Base-by-base conservation (phyloP, 2,329 filamentous ascomycete species). In the Penicillium sp. region DNA sequence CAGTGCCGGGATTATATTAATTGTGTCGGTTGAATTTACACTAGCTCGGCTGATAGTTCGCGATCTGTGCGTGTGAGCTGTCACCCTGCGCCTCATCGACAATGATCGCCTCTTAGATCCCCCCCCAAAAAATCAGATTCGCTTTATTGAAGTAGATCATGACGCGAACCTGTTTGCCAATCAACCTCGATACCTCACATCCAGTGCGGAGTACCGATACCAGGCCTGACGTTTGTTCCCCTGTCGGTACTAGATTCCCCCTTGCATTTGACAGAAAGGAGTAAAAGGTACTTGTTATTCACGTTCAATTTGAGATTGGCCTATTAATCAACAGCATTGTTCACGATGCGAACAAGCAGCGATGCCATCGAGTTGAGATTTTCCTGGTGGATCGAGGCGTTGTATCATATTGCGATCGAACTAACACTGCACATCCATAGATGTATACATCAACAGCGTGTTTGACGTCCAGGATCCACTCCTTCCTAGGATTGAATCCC, bases 161-260 rank as follows among this genome's bases (percentile, higher is more conserved):
- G 27, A 22, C 39, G 22, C 39, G n/a, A 44, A 39, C 6, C 18
- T 27, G 27, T 32, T 11, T 43, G 27, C 9, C 40, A 22, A 11
- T 31, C 31, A 32, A 48, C 29, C 38, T 54, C 34, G 61, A 65
- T 55, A 62, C 45, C 57, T 65, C 63, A 64, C 55, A 65, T 63
- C 55, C 7, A 9, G 14, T 27, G 40, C 18, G 46, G 38, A 48
- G 38, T 10, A 32, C 38, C 10, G 16, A 27, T 13, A 5, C 24
- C 24, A 27, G 34, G 34, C 14, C 38, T 50, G 46, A 55, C 47
- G 54, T 54, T 43, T 41, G 4, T 22, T 24, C 41, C 27, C 41
- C 41, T 43, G 41, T 43, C 41, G 22, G 22, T 43, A 43, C 13
- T 43, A 14, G 21, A 3, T 14, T n/a, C 34, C 34, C 34, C 34